Conservation (phyloP, 2,329 filamentous ascomycete species). For the Gaeumannomyces sp. region DNA sequence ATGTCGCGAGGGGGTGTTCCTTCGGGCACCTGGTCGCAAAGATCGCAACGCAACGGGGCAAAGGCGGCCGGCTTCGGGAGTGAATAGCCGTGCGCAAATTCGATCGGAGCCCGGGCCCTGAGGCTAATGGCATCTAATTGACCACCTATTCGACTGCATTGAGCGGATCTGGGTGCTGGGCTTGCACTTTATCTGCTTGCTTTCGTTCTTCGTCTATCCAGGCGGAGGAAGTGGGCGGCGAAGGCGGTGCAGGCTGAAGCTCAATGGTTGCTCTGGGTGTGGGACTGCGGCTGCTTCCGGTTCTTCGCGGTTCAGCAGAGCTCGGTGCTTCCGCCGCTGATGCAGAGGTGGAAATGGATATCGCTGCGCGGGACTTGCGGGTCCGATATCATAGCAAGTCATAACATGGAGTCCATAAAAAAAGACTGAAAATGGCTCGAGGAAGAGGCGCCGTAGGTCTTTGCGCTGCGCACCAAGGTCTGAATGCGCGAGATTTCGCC, state of each 20-base stretch:
- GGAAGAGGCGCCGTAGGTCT: neutral
- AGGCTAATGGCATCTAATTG: slow-evolving; percentile 3
- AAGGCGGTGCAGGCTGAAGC: neutral
- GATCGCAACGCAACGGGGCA: neutral
- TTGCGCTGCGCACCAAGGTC: neutral
- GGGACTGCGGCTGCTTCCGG: slow-evolving; percentile 1
- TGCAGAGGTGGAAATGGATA: neutral
- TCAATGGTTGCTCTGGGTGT: neutral
- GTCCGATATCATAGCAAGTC: neutral
- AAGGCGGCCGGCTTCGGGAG: neutral
- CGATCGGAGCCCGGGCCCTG: neutral
- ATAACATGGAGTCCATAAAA: neutral
- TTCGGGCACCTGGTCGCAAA: neutral
- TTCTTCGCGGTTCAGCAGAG: neutral
- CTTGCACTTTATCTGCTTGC: neutral
- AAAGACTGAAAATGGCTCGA: neutral
- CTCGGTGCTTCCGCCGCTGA: neutral
- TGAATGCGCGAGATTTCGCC: neutral
- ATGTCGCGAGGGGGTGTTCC: neutral
- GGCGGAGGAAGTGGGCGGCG: neutral
- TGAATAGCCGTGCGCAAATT: neutral
- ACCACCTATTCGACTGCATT: neutral
- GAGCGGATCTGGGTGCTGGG: neutral
- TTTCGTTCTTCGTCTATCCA: neutral
- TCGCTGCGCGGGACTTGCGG: neutral